Base-by-base conservation (phyloP, 192 early-diverging fungal genomes). In the Ramicandelaber brevisporus region DNA sequence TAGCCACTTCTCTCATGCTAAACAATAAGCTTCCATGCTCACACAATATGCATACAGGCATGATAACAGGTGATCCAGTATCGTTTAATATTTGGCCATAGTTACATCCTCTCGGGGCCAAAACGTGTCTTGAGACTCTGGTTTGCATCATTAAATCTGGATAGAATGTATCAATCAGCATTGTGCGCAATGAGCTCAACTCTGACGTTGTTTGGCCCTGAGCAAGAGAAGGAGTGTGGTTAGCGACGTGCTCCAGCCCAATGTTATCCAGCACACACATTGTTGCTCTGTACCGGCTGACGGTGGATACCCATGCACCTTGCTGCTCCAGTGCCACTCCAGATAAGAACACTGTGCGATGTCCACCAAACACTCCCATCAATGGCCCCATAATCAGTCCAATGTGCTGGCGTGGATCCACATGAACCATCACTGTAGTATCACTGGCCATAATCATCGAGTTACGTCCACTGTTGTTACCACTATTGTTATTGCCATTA, bases 351-450 rank as follows among this genome's bases (percentile, higher is more conserved):
- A 83, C 35, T 1, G 66, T 63, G 21, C 63, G 59, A 41, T 68
- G 65, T 5, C 82, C 82, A 20, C 57, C 53, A 53, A 55, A 81
- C 23, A 78, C 63, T 5, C 68, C 67, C 30, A 61, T 48, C 6
- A 86, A 45, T 4, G 59, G 55, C 14, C 70, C 61, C 7, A 68
- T 46, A 1, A 76, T 51, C 10, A 86, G 44, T 4, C 82, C 82
- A 21, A 78, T 50, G 34, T 84, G 77, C 32, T 83, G 76, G 4
- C 82, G 57, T 5, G 80, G 74, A 31, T 86, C 82, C 14, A 83
- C 50, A 47, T 68, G 65, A 8, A 39, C 60, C 21, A 77, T 32
- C n/a, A 79, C 36, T 1, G 63, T 61, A 26, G 80, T 44, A 8
- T 35, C 8, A 25, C 24, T 25, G 8, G 24, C 8, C 11, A 11